These are phyloP conservation scores for Trichophaea hybrida DNA, from an alignment of 2,329 filamentous ascomycete genomes.

Conservation along the genomic window DNA sequence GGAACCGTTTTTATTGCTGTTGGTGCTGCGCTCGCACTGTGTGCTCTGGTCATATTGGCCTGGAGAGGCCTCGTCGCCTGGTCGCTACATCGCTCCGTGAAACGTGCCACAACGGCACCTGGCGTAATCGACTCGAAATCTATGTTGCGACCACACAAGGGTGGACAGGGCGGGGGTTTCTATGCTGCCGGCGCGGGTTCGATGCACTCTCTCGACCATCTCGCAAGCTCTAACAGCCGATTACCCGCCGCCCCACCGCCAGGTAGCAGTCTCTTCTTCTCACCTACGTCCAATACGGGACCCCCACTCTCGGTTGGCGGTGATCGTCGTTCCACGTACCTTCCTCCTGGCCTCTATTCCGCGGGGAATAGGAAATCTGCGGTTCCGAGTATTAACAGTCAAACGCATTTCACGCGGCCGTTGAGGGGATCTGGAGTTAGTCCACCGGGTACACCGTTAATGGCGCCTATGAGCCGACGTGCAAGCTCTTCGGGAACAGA, in stretches of 20 bases:
- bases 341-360: conserved; percentile 85
- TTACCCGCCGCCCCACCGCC: conserved; percentile 36
- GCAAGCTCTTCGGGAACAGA: conserved; percentile 18
- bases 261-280: conserved; percentile 78
- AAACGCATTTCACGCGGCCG: conserved; percentile 22
- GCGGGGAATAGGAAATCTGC: conserved; percentile 33
- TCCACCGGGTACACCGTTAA: conserved; percentile 24
- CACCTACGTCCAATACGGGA: conserved; percentile 53
- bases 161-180: conserved; percentile 31
- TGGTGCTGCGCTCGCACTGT: conserved; percentile 70
- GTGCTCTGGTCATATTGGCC: conserved; percentile 64
- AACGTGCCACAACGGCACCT: conserved; percentile 65
- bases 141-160: conserved; percentile 33
- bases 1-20: conserved; percentile 95
- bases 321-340: conserved; percentile 60
- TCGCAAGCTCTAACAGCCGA: conserved; percentile 32
- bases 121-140: conserved; percentile 56
- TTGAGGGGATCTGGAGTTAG: conserved; percentile 15
- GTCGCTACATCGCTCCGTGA: conserved; percentile 71
- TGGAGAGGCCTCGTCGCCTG: conserved; percentile 84
- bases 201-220: conserved; percentile 42
- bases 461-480: conserved; percentile 22
- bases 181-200: conserved; percentile 30
- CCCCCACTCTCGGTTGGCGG: conserved; percentile 32
- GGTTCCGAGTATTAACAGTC: conserved; percentile 27